A percentile compares a stretch with the other conserved stretches of the same genome.
These are phyloP conservation scores for Mycogone perniciosa DNA, from an alignment of 2,329 filamentous ascomycete genomes.

Conservation along the genomic window DNA sequence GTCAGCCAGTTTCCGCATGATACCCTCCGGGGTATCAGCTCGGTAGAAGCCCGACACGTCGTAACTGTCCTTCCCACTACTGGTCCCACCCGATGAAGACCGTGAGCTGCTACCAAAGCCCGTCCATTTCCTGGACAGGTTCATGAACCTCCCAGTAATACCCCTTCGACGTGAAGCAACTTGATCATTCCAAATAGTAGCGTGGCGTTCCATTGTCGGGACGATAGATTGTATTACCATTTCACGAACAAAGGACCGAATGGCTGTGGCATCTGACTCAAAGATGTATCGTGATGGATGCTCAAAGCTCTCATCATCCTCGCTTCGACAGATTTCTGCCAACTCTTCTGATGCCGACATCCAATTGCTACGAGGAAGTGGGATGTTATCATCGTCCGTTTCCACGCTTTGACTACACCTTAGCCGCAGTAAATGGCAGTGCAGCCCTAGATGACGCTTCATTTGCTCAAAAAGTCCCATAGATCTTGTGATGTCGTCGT, in stretches of 20 bases:
- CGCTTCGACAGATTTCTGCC: conserved; percentile 61
- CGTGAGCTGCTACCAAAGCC: conserved; percentile 67
- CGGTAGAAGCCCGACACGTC: conserved; percentile 76
- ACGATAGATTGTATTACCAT: conserved; percentile 93
- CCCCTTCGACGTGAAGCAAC: conserved; percentile 85
- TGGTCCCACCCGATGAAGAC: conserved; percentile 48
- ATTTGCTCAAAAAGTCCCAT: conserved; percentile 93
- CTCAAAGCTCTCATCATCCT: conserved; percentile 61
- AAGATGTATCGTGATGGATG: conserved; percentile 75
- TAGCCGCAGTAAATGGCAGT: conserved; percentile 85
- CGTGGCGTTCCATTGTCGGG: conserved; percentile 89
- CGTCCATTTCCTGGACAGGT: conserved; percentile 82
- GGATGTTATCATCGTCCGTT: conserved; percentile 85
- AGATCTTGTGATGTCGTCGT: conserved; percentile 84
- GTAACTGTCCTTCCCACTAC: conserved; percentile 60
- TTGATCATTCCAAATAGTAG: conserved; percentile 94
- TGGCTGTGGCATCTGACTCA: conserved; percentile 83
- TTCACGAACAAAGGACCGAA: conserved; percentile 85
- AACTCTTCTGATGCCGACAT: conserved; percentile 82
- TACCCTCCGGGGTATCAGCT: conserved; percentile 77
- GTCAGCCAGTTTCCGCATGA: conserved; percentile 89
- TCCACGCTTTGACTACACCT: conserved; percentile 79
- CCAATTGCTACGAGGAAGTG: conserved; percentile 80
- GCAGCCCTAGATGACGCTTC: conserved; percentile 95
- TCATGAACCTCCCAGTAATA: conserved; percentile 89